phyloP scores from a whole-genome alignment of 1,284 basidiomycete genomes.

The Papiliotrema fonsecae region DNA sequence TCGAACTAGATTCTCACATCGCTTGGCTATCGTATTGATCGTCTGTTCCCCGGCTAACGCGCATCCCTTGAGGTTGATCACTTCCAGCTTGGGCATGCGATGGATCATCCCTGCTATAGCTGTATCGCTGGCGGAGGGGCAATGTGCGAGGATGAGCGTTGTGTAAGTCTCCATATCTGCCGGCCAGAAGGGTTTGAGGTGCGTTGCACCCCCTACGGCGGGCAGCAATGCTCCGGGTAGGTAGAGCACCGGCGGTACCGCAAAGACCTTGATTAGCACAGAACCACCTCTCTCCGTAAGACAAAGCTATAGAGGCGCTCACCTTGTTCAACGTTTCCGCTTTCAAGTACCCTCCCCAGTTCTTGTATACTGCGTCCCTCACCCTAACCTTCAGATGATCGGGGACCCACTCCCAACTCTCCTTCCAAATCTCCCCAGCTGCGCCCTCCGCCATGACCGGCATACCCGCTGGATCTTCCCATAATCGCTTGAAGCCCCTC shows the following conservation, averaged over 20 bases:
- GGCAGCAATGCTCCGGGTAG: conserved; percentile 21
- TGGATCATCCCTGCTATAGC: conserved; percentile 24
- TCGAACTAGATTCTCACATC: conserved; percentile 10
- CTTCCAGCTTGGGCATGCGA: conserved; percentile 19
- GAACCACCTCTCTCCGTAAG: no score
- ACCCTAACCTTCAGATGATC: conserved; percentile 25
- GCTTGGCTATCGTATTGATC: conserved; percentile 16
- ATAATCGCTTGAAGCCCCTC: conserved; percentile 25
- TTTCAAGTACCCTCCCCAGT: conserved; percentile 22
- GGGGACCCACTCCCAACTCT: conserved; percentile 22
- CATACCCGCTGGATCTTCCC: conserved; percentile 8
- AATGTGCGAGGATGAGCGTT: conserved; percentile 17
- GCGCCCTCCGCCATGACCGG: conserved; percentile 2
- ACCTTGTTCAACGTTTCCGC: conserved; percentile 21
- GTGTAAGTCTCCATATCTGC: conserved; percentile 4
- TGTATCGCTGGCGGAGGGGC: conserved; percentile 15
- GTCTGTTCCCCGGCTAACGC: conserved; percentile 12
- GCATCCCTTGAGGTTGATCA: conserved; percentile 31
- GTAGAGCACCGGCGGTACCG: conserved; percentile 15
- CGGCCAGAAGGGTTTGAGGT: conserved; percentile 17
- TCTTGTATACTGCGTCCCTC: conserved; percentile 20
- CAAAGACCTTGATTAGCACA: conserved; percentile 30
- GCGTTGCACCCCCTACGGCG: conserved; percentile 10
- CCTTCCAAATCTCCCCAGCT: conserved; percentile 16
- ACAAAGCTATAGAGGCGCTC: conserved; percentile 8